Percentiles rank a stretch among this genome's conserved stretches.
Evolutionary conservation across 768 basidiomycete species (phyloP).

Genomic region (Tephrocybe sp.): DNA sequence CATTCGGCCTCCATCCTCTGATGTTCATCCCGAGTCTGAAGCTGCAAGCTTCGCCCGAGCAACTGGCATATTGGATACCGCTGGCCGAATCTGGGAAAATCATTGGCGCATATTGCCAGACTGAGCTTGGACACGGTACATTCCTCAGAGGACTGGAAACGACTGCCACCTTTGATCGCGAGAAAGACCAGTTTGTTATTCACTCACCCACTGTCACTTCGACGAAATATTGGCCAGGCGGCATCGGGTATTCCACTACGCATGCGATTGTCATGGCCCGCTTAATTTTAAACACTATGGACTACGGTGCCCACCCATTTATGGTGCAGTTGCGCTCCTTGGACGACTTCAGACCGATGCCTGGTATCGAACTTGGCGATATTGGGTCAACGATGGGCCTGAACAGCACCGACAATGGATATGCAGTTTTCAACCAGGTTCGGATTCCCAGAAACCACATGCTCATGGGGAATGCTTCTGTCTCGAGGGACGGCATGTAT

Average conservation of each 20-base stretch:
- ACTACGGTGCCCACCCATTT: conserved; percentile 24
- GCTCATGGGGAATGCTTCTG: conserved; percentile 19
- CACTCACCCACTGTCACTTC: conserved; percentile 22
- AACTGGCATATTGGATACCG: conserved; percentile 22
- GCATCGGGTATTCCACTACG: conserved; percentile 20
- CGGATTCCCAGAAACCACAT: conserved; percentile 22
- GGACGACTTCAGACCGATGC: conserved; percentile 18
- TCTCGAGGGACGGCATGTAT: conserved; percentile 20
- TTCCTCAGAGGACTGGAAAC: conserved; percentile 25
- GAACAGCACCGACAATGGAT: conserved; percentile 24
- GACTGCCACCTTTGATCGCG: conserved; percentile 21
- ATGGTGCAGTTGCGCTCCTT: conserved; percentile 24
- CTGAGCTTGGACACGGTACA: conserved; percentile 26
- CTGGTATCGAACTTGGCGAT: conserved; percentile 24
- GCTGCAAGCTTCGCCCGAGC: conserved; percentile 20
- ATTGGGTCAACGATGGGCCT: conserved; percentile 21
- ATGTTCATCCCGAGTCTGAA: conserved; percentile 24
- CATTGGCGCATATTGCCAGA: conserved; percentile 24
- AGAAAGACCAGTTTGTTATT: conserved; percentile 22
- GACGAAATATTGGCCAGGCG: conserved; percentile 25
- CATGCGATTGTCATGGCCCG: conserved; percentile 26
- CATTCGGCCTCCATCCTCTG: conserved; percentile 21
- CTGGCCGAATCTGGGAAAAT: conserved; percentile 19
- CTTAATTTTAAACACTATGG: conserved; percentile 12
- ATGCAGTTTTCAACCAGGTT: conserved; percentile 20